These are phyloP conservation scores for Kodamaea nitidulidarum DNA, from an alignment of 805 yeast genomes.

Conservation along the genomic window DNA sequence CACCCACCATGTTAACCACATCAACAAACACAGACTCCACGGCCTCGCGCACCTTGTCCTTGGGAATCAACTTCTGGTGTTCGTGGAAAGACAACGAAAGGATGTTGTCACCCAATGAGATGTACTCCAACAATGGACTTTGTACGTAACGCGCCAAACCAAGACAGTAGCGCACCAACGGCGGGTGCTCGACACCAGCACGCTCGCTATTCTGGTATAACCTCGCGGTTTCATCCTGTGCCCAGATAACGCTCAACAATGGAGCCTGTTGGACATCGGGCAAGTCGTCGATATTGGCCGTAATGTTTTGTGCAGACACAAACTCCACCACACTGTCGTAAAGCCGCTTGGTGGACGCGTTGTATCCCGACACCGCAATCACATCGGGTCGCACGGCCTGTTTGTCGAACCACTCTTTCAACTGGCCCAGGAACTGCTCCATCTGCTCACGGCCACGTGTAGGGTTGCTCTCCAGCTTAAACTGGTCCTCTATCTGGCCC, in stretches of 20 bases:
- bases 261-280: slow-evolving; percentile 43
- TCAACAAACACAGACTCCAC: slow-evolving; percentile 84
- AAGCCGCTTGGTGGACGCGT: slow-evolving; percentile 63
- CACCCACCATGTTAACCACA: slow-evolving; percentile 85
- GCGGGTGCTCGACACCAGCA: slow-evolving; percentile 73
- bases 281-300: slow-evolving; percentile 47
- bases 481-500: slow-evolving; percentile 72
- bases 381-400: slow-evolving; percentile 69
- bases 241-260: slow-evolving; percentile 68
- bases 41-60: slow-evolving; percentile 59
- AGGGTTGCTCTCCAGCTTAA: slow-evolving; percentile 74
- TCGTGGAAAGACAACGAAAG: slow-evolving; percentile 64
- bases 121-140: slow-evolving; percentile 88
- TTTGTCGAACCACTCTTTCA: slow-evolving; percentile 58
- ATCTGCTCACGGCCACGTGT: slow-evolving; percentile 42
- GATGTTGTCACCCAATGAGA: slow-evolving; percentile 73
- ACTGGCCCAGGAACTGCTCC: slow-evolving; percentile 56
- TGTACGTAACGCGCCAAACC: slow-evolving; percentile 90
- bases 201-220: slow-evolving; percentile 76
- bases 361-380: slow-evolving; percentile 84
- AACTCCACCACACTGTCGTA: slow-evolving; percentile 53
- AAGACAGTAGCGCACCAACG: slow-evolving; percentile 76
- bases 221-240: slow-evolving; percentile 89
- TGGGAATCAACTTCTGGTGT: slow-evolving; percentile 66
- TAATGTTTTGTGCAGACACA: slow-evolving; percentile 51